Evolutionary conservation across 306 rosid genomes (phyloP).

Genomic region (Rosa chinensis): DNA sequence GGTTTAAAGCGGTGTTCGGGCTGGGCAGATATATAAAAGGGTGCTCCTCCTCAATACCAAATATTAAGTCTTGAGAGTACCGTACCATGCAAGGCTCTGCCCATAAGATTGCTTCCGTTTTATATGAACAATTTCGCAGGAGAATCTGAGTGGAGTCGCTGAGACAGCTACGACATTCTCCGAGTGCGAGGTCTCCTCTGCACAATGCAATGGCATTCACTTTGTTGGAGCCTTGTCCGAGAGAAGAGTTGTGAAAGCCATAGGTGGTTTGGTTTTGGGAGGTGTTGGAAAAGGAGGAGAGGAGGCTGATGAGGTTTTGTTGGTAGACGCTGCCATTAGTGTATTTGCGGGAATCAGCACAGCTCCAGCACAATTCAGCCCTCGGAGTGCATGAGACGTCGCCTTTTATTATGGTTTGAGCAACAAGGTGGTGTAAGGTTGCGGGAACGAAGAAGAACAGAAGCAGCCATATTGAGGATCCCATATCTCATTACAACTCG

Average conservation of each 20-base stretch:
- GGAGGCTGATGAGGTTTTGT: neutral
- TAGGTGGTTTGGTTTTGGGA: neutral
- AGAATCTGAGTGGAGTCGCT: neutral
- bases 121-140: neutral
- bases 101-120: conserved; percentile 6
- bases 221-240: conserved; percentile 2
- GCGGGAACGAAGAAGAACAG: neutral
- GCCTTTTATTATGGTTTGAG: neutral
- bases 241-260: conserved; percentile 11
- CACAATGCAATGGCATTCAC: conserved; percentile 1
- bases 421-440: neutral
- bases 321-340: neutral
- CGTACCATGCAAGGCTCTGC: conserved; percentile 7
- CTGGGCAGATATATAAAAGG: neutral
- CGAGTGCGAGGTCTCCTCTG: conserved; percentile 13
- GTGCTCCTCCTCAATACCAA: neutral
- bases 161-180: neutral
- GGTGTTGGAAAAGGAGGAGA: neutral
- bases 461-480: neutral
- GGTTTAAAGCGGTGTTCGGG: accelerated
- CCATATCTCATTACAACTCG: neutral
- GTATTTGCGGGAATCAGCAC: neutral
- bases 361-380: neutral
- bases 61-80: conserved; percentile 5
- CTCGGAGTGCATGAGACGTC: neutral